Evolutionary conservation across 176 grass and related monocot species (phyloP), one percentile per base, ranked within the genome.

Genomic region (Carex pumila): DNA sequence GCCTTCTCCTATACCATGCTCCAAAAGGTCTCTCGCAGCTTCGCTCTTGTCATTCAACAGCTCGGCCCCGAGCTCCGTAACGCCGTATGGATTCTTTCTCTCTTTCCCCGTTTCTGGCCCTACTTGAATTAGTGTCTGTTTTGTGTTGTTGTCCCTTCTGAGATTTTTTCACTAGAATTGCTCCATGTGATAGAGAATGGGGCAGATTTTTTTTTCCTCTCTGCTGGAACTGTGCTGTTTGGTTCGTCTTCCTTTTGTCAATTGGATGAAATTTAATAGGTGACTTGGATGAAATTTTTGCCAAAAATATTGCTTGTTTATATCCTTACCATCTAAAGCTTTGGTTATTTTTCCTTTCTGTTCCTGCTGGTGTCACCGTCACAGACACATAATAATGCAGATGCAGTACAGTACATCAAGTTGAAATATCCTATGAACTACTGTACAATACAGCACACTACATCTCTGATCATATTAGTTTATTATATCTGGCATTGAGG

Each of bases 21-120:
- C 36, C 92, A 92, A 80, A 90, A 83, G 83, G 96, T 98, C 70
- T 98, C 96, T 75, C 89, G 91, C 17, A 95, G 93, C 86, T 98
- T 98, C 85, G 87, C 93, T 2, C 89, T 98, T 85, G 96, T 98
- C 91, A 95, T 98, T 87, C 96, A 98, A 89, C 96, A 98, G 90
- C 93, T 98, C 79, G 71, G 83, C 0, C 93, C 93, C 9, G 62
- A 98, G 0, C 93, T 95, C 80, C 91, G 96, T 82, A 95, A 98
- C 92, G 96, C 89, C 10, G 93, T 98, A 81, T 71, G 75, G 62
- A 67, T 32, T 57, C 72, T 21, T 7, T 63, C 18, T 12, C 1
- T 18, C 15, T 4, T 37, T 4, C 66, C 25, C 25, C 25, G 25
- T 25, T 25, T 25, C 25, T 15, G 4, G 5, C 79, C 67, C 22